Evolutionary conservation across 768 basidiomycete genomes (phyloP), one percentile per base, ranked within the genome.

Genomic region (Russula earlei): DNA sequence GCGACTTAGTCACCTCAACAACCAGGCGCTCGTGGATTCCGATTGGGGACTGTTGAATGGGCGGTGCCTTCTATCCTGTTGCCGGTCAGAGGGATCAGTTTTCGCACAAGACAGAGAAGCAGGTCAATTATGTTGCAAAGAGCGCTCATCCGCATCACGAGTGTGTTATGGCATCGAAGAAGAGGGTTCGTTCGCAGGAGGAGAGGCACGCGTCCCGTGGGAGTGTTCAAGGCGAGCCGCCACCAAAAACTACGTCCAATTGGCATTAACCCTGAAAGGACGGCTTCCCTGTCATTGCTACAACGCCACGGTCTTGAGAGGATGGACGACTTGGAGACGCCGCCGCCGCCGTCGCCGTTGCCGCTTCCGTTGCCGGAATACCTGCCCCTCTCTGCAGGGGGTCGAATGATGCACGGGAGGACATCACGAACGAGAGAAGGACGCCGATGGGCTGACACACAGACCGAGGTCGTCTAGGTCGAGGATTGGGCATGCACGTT

Each of bases 201-300:
- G 38, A 31, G 27, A 22, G 45, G 22, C 29, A 46, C 42, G 36
- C n/a, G 10, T 47, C 22, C 22, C 52, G 47, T 58, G 57, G 41
- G 47, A 22, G 47, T 17, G 19, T 25, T 11, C 17, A 19, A n/a
- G 11, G 25, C 12, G 7, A 25, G 27, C 20, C 46, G 38, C 56
- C 56, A 53, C 47, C 41, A 58, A 53, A 58, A 53, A 54, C 47
- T 37, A 40, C 34, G 5, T 37, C 49, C 47, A 38, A 34, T 37
- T 54, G 24, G 19, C 14, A 53, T 43, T 49, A 49, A 38, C 41
- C 57, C 19, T 22, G 42, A 49, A 49, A 31, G 36, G 27, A 24
- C 17, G 31, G 36, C 27, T 38, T 27, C 36, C 45, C 37, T 38
- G 52, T 37, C 45, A 36, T 25, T 24, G 31, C 19, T 10, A 22